phyloP scores from a whole-genome alignment of 2,329 filamentous ascomycete genomes.

The Curvularia spicifera region DNA sequence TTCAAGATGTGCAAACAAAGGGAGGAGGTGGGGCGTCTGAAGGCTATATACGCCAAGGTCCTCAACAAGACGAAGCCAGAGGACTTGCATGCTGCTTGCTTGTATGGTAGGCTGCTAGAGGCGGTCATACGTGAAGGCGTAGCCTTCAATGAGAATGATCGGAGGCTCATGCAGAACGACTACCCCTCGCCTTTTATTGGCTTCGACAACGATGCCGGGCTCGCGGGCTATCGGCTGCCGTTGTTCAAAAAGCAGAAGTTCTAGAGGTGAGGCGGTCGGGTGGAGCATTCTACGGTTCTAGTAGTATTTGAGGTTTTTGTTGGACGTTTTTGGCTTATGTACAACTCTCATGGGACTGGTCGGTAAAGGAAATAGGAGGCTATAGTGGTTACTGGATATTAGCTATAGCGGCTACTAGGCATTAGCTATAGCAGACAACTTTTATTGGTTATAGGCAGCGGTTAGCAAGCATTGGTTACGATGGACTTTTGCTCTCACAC shows the following conservation, averaged over 20 bases:
- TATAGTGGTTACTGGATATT: not conserved
- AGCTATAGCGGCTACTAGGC: not conserved
- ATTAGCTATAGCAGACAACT: too few species aligned
- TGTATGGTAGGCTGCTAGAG: slow-evolving; percentile 6
- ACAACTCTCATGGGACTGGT: not conserved
- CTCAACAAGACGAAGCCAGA: slow-evolving; percentile 6
- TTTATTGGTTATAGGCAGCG: not conserved
- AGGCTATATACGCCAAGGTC: slow-evolving; percentile 20
- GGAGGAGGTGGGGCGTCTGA: slow-evolving; percentile 26
- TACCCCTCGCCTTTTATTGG: slow-evolving; percentile 9
- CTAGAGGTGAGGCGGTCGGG: not conserved
- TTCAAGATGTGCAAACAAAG: slow-evolving; percentile 19
- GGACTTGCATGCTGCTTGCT: slow-evolving; percentile 24
- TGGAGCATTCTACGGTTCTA: not conserved
- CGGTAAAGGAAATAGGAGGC: not conserved
- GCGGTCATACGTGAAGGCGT: slow-evolving; percentile 8
- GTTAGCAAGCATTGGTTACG: not conserved
- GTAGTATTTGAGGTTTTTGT: not conserved
- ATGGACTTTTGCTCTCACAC: not conserved
- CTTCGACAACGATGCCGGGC: slow-evolving; percentile 8
- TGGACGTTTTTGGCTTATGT: not conserved
- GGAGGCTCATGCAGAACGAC: slow-evolving; percentile 20
- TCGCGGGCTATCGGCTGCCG: slow-evolving; percentile 1
- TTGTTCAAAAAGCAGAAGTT: slow-evolving; percentile 11
- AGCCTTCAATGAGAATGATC: not conserved